Percentiles rank a stretch among this genome's conserved stretches.
These are phyloP conservation scores for Ramularia collo-cygni DNA, from an alignment of 2,329 filamentous ascomycete species.

Conservation along the genomic window DNA sequence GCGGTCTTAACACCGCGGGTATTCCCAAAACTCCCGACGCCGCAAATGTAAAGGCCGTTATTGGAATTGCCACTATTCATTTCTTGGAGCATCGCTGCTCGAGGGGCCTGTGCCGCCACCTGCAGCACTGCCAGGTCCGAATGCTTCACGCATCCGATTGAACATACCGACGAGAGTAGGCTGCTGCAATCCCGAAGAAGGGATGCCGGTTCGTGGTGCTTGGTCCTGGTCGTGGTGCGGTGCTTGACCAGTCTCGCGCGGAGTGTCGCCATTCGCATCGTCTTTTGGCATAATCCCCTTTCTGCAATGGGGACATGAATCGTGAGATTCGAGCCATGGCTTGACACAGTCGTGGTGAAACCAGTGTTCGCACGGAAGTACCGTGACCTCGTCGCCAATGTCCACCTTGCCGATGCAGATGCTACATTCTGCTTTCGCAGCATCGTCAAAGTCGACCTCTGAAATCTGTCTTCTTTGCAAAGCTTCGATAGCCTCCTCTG, in stretches of 20 bases:
- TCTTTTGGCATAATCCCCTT: constrained; percentile 42
- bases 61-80: too few species aligned
- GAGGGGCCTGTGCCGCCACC: neutral
- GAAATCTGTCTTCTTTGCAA: constrained; percentile 63
- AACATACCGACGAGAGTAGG: constrained; percentile 21
- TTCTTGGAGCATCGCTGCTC: too few species aligned
- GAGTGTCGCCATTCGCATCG: constrained; percentile 13
- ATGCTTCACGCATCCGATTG: constrained; percentile 29
- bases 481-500: constrained; percentile 63
- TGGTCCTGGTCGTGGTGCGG: constrained; percentile 27
- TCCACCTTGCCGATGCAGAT: constrained; percentile 88
- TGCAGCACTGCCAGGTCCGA: constrained; percentile 5
- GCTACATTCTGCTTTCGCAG: constrained; percentile 71
- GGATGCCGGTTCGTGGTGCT: constrained; percentile 17
- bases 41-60: neutral
- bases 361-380: constrained; percentile 86
- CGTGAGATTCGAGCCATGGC: constrained; percentile 81
- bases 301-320: constrained; percentile 82
- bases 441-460: constrained; percentile 62
- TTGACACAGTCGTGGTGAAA: constrained; percentile 80
- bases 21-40: constrained; percentile 1
- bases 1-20: constrained; percentile 1
- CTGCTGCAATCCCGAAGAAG: constrained; percentile 9
- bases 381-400: constrained; percentile 64
- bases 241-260: constrained; percentile 23